Conservation (phyloP, 441 rosid species). For the Populus hybrid region DNA sequence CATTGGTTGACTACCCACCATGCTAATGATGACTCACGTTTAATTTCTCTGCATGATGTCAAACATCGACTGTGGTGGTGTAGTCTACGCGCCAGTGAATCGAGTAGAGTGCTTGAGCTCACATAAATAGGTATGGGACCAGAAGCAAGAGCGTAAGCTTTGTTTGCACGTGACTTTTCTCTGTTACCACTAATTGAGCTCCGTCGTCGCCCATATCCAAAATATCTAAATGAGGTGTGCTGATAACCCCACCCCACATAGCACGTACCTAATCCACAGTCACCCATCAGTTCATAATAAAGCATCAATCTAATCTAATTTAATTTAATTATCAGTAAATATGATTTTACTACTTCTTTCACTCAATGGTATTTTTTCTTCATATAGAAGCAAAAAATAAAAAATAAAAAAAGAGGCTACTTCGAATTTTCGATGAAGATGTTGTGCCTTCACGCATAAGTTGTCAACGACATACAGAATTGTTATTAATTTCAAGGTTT, state of each 20-base stretch:
- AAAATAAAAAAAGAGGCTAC: neutral
- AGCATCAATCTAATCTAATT: too few relatives aligned
- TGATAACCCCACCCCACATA: slow-evolving; percentile 10
- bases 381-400: too few relatives aligned
- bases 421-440: too few relatives aligned
- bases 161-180: slow-evolving; percentile 35
- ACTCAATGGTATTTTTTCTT: neutral
- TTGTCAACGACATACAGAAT: too few relatives aligned
- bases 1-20: too few relatives aligned
- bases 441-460: too few relatives aligned
- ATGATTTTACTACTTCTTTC: neutral
- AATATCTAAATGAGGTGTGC: slow-evolving; percentile 18
- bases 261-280: neutral
- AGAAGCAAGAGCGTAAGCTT: neutral
- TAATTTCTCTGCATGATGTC: neutral
- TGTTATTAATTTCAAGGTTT: too few relatives aligned
- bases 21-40: too few relatives aligned
- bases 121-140: neutral
- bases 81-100: neutral
- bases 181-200: slow-evolving; percentile 29
- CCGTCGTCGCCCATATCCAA: slow-evolving; percentile 16
- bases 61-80: neutral
- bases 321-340: neutral
- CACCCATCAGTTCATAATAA: neutral
- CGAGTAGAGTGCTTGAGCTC: slow-evolving; percentile 1